phyloP scores from a whole-genome alignment of 75 land plant genomes.

The Cryptomeria japonica region DNA sequence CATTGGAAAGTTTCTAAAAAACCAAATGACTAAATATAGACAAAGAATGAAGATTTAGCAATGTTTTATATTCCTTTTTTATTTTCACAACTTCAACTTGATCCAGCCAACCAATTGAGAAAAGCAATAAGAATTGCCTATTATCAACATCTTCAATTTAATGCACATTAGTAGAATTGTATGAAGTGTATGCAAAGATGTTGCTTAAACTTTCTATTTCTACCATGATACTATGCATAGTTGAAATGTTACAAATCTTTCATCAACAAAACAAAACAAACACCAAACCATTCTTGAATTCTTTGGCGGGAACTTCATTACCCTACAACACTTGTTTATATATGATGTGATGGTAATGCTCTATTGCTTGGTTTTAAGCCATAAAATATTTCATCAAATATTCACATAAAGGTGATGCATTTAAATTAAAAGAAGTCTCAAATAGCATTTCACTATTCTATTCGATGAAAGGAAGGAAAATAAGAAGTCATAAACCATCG shows the following conservation, averaged over 20 bases:
- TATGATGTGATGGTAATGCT: too few species aligned
- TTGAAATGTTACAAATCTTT: slow-evolving; percentile 67
- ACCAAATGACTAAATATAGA: background rate
- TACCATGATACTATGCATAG: slow-evolving; percentile 16
- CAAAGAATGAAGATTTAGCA: background rate
- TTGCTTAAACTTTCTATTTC: background rate
- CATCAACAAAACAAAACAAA: too few species aligned
- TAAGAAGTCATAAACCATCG: too few species aligned
- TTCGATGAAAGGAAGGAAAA: too few species aligned
- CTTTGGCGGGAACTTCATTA: too few species aligned
- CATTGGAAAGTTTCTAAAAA: background rate
- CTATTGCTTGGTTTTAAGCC: too few species aligned
- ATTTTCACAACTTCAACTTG: background rate
- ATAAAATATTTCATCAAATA: too few species aligned
- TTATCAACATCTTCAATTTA: background rate
- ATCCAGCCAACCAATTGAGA: background rate
- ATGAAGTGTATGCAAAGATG: background rate
- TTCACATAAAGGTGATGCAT: too few species aligned
- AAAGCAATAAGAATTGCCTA: background rate
- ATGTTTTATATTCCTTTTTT: background rate
- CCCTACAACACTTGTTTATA: too few species aligned
- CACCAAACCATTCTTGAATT: too few species aligned
- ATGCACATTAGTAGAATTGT: background rate
- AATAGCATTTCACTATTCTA: too few species aligned
- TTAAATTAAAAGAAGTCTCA: too few species aligned